Evolutionary conservation across 169 alveolate species (phyloP).

Genomic region (Amoebophrya sp.): DNA sequence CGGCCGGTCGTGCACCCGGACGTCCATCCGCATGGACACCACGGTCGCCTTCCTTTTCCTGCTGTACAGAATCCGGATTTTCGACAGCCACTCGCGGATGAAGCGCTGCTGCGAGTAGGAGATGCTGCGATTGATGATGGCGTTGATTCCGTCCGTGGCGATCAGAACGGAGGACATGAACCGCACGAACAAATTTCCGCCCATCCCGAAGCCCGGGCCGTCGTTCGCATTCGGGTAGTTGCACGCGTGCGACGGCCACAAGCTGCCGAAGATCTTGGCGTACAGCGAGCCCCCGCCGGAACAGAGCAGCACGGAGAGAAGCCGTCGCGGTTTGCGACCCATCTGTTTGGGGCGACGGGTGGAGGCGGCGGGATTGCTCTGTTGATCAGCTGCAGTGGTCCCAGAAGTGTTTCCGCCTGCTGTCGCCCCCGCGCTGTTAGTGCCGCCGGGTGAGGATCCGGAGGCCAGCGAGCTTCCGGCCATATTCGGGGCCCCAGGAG

Average conservation of each 20-base stretch:
- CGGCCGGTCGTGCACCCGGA: not conserved
- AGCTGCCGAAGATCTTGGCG: not conserved
- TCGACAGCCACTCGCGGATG: not conserved
- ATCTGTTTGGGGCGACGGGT: too few relatives aligned
- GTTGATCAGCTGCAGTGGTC: not conserved
- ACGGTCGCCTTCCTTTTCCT: not conserved
- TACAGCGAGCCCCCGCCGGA: not conserved
- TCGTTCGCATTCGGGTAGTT: not conserved
- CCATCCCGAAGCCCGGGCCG: not conserved
- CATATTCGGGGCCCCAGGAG: too few relatives aligned
- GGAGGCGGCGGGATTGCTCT: not conserved
- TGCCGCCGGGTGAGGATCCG: not conserved
- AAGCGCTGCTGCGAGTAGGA: not conserved
- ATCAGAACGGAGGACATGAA: not conserved
- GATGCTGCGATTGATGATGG: not conserved
- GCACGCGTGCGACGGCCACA: slow-evolving; percentile 20
- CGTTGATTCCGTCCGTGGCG: not conserved
- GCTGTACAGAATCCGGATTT: not conserved
- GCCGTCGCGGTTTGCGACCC: not conserved
- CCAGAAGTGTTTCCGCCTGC: not conserved
- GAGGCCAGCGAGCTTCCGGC: not conserved
- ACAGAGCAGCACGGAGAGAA: not conserved
- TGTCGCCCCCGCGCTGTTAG: not conserved
- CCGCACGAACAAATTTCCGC: not conserved
- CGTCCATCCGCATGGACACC: not conserved